Conservation (phyloP, 371 early-diverging fungal genomes). For the Blakeslea trispora region DNA sequence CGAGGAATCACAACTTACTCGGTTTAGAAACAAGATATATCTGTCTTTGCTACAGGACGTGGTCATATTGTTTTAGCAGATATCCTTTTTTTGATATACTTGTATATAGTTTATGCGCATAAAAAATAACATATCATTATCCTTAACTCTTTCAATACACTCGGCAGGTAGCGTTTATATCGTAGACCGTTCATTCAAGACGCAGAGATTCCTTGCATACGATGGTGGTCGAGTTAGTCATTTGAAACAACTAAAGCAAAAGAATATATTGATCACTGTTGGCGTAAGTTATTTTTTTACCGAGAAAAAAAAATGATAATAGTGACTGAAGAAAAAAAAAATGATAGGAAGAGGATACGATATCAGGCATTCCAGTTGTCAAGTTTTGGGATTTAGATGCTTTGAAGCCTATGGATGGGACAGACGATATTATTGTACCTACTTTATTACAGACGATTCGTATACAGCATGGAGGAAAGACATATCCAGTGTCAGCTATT, state of each 20-base stretch:
- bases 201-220: constrained; percentile 73
- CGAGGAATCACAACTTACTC: no score
- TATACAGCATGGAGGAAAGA: constrained; percentile 72
- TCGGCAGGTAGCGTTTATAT: constrained; percentile 64
- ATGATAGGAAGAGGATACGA: constrained; percentile 58
- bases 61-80: constrained; percentile 60
- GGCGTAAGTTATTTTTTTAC: constrained; percentile 58
- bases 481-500: constrained; percentile 79
- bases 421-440: constrained; percentile 59
- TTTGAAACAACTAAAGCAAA: constrained; percentile 74
- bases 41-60: constrained; percentile 57
- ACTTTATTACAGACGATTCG: constrained; percentile 67
- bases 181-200: constrained; percentile 68
- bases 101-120: background rate
- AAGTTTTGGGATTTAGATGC: constrained; percentile 86
- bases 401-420: constrained; percentile 31
- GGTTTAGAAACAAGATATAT: constrained; percentile 47
- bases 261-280: constrained; percentile 70
- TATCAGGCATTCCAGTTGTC: constrained; percentile 55
- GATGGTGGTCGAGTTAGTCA: constrained; percentile 77
- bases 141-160: constrained; percentile 46
- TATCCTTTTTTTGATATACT: constrained; percentile 41
- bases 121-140: constrained; percentile 3
- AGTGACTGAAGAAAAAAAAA: no score
- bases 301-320: no score